These are phyloP conservation scores for Lodderomyces orthopsilosis DNA, from an alignment of 1,139 yeast genomes.

Conservation along the genomic window DNA sequence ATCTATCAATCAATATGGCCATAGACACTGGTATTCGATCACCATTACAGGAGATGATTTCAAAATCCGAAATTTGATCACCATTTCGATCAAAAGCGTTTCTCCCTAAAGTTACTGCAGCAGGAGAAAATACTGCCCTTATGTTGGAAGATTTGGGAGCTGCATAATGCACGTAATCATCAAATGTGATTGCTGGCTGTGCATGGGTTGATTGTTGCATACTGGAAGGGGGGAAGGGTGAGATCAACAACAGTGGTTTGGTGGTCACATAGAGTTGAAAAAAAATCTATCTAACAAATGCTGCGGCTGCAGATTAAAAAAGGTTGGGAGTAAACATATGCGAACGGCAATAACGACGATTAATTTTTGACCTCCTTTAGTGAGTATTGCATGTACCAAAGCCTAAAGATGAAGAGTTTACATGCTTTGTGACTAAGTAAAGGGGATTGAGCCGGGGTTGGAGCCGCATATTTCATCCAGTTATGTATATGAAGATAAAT, in stretches of 20 bases:
- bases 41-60: slow-evolving; percentile 64
- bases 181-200: slow-evolving; percentile 45
- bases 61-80: slow-evolving; percentile 64
- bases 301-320: no score
- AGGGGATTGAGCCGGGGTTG: no score
- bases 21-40: slow-evolving; percentile 62
- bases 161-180: slow-evolving; percentile 71
- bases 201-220: background rate
- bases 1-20: slow-evolving; percentile 59
- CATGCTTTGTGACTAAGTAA: no score
- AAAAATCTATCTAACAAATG: background rate
- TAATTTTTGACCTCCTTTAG: no score
- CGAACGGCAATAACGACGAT: no score
- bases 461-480: no score
- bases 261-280: background rate
- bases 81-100: slow-evolving; percentile 71
- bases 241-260: background rate
- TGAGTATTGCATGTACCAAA: no score
- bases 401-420: no score
- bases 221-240: background rate
- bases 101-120: slow-evolving; percentile 73
- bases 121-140: slow-evolving; percentile 67
- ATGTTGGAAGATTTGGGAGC: slow-evolving; percentile 69
- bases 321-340: no score
- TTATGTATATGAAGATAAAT: no score